A percentile compares a stretch with the other conserved stretches of the same genome.
Evolutionary conservation across 129 eudicot genomes (phyloP).

Genomic region (Ambrosia trifida): DNA sequence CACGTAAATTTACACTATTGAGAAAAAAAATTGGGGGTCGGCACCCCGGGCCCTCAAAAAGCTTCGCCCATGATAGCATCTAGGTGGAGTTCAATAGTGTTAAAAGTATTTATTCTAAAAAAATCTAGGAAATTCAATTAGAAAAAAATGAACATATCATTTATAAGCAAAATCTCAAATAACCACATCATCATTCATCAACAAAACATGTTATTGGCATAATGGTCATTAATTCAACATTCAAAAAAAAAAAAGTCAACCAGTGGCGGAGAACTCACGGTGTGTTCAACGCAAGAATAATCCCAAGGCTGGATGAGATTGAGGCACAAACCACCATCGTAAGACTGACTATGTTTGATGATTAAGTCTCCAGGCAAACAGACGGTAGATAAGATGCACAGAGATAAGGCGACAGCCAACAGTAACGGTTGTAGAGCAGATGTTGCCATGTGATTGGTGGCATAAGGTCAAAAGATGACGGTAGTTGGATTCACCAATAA

Average conservation of each 20-base stretch:
- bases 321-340: slow-evolving; percentile 59
- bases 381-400: slow-evolving; percentile 29
- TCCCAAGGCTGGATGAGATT: slow-evolving; percentile 68
- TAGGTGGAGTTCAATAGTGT: too few species aligned
- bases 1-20: too few species aligned
- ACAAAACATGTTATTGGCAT: neutral
- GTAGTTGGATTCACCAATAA: slow-evolving; percentile 32
- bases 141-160: too few species aligned
- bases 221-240: neutral
- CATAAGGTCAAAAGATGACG: slow-evolving; percentile 1
- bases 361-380: slow-evolving; percentile 26
- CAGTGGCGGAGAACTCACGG: slow-evolving; percentile 40
- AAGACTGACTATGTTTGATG: slow-evolving; percentile 40
- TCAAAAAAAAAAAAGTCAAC: neutral
- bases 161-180: neutral
- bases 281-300: slow-evolving; percentile 82
- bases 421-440: slow-evolving; percentile 24
- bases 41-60: too few species aligned
- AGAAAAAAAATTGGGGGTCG: too few species aligned
- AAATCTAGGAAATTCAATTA: too few species aligned
- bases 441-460: slow-evolving; percentile 8
- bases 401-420: slow-evolving; percentile 20
- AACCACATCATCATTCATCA: neutral
- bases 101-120: too few species aligned
- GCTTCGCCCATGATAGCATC: too few species aligned